Evolutionary conservation across 169 alveolate genomes (phyloP), one percentile per base, ranked within the genome.

Genomic region (Plasmodium knowlesi): DNA sequence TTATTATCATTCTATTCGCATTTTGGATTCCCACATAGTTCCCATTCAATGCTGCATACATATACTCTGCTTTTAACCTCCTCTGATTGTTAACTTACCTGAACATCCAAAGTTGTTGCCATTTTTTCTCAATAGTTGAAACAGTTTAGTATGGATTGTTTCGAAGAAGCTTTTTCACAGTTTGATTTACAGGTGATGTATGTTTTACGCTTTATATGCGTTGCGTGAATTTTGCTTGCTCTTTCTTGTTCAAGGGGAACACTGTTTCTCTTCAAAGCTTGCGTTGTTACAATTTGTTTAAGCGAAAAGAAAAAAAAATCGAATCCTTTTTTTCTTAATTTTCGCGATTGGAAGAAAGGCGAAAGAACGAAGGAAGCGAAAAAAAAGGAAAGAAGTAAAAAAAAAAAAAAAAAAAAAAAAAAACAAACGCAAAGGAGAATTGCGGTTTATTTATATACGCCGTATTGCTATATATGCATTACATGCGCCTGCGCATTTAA

Each of bases 21-120:
- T 50, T 50, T 50, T 50, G 61, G 22, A 50, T 50, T 0, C 22
- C 61, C 5, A 50, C 22, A 50, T 50, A 50, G 10, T 5, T 50
- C 61, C 61, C 61, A 50, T 22, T 12, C 61, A 50, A 37, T 43
- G 16, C 43, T 41, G 32, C 41, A 30, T 82, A 46, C 81, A 25
- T 78, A 50, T 82, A 25, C 46, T 61, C 46, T 57, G 37, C 46
- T 78, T 74, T 78, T 74, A 25, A 50, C 14, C 61, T 50, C 61
- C 34, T 39, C 70, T 50, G 41, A 53, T 30, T 80, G 80, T 19
- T 34, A 43, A 53, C 6, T 32, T 83, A 72, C 91, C 79, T 82
- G 93, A 92, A 84, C 92, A 92, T 84, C 85, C 78, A 92, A 80
- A 32, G 83, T 34, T 32, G 93, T 83, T 25, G 93, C 91, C 93